Conservation (phyloP, 164 flowering plant species). For the Kalanchoe fedtschenkoi region DNA sequence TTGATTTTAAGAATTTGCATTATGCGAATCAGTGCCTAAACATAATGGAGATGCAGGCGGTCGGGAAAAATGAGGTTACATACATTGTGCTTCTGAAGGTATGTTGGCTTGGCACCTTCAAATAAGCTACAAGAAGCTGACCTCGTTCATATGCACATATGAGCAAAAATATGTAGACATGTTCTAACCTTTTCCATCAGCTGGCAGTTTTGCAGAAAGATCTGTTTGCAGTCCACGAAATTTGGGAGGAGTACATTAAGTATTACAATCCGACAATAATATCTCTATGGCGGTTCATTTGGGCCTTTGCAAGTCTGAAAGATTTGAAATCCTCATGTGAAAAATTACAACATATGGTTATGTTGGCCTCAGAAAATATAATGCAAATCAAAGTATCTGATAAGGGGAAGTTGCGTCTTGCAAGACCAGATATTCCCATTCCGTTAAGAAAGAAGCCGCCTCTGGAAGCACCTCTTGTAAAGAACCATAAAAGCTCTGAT, state of each 20-base stretch:
- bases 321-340: constrained; percentile 59
- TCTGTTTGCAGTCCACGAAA: constrained; percentile 43
- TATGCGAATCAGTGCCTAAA: constrained; percentile 2
- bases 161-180: neutral
- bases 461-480: constrained; percentile 8
- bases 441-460: constrained; percentile 22
- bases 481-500: constrained; percentile 10
- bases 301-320: constrained; percentile 53
- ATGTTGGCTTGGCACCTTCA: neutral
- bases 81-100: constrained; percentile 3
- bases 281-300: constrained; percentile 45
- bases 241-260: constrained; percentile 56
- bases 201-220: constrained; percentile 70
- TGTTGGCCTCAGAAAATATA: constrained; percentile 25
- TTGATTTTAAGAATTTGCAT: neutral
- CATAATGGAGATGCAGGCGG: constrained; percentile 1
- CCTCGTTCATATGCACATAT: neutral
- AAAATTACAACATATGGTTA: constrained; percentile 63
- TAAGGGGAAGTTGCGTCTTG: constrained; percentile 21
- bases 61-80: constrained; percentile 4
- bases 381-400: constrained; percentile 14
- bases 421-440: constrained; percentile 60
- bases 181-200: constrained; percentile 31
- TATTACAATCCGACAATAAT: constrained; percentile 39
- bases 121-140: neutral